Evolutionary conservation across 345 rosid species (phyloP), one percentile per base, ranked within the genome.

Genomic region (Toxicodendron radicans): DNA sequence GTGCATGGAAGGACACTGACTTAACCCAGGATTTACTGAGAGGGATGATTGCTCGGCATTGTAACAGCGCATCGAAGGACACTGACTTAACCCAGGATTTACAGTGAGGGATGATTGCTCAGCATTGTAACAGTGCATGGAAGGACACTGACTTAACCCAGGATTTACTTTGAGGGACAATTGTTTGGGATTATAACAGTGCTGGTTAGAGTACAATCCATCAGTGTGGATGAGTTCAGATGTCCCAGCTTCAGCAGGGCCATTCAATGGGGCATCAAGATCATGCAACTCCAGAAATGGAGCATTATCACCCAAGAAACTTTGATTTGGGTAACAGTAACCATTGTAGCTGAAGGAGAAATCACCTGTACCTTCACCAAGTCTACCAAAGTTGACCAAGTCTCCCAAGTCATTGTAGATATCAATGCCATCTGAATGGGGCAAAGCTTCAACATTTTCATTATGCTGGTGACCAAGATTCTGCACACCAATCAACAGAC

Each of bases 201-300:
- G 43, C 43, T 38, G 43, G 43, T 38, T 38, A 5, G 43, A 38
- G 43, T 7, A 38, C 43, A 38, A 6, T 7, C 7, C 43, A 38
- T 38, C 49, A 35, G 66, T 2, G 14, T 51, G 71, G 52, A 23
- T 17, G 35, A 10, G 52, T 59, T 65, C 62, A 64, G 38, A 16
- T 23, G 21, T 16, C 33, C 0, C 51, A 10, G 38, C 68, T 41
- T 24, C 68, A 51, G 51, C 14, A 10, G 53, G 20, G 43, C 12
- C 64, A 46, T 68, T 58, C 69, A 82, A 58, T 2, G 86, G 86
- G 9, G 5, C 27, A 10, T 80, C 82, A 30, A 83, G 75, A 65
- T 80, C 86, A 66, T 0, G 32, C 18, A 83, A 52, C 80, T 83
- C 86, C 62, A 83, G 51, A 70, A 2, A 80, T 7, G 33, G 18